These are phyloP conservation scores for Pythium rishiriense DNA, from an alignment of 352 stramenopile genomes.

Conservation along the genomic window DNA sequence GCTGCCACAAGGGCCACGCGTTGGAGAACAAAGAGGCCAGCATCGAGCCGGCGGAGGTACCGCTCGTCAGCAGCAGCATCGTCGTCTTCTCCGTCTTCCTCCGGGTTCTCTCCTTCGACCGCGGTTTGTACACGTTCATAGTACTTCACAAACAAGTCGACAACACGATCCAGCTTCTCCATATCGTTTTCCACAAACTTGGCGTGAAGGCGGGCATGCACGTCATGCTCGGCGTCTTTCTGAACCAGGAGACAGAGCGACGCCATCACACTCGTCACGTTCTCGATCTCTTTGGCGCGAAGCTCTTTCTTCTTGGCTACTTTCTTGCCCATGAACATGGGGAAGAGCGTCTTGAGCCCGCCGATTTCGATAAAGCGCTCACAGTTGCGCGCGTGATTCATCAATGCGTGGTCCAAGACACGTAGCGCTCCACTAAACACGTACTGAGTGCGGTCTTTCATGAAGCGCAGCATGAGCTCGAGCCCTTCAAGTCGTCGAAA, in stretches of 20 bases:
- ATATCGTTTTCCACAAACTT: slow-evolving; percentile 85
- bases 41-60: slow-evolving; percentile 68
- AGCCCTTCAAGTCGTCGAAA: slow-evolving; percentile 74
- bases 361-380: slow-evolving; percentile 48
- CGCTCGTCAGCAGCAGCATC: slow-evolving; percentile 38
- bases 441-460: slow-evolving; percentile 83
- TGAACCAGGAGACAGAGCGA: slow-evolving; percentile 59
- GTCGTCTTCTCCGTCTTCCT: slow-evolving; percentile 30
- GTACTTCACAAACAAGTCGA: slow-evolving; percentile 81
- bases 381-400: slow-evolving; percentile 41
- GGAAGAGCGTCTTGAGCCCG: slow-evolving; percentile 49
- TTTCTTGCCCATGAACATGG: slow-evolving; percentile 50
- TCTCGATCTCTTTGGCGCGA: slow-evolving; percentile 60
- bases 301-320: slow-evolving; percentile 30
- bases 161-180: slow-evolving; percentile 78
- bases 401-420: slow-evolving; percentile 41
- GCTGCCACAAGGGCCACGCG: slow-evolving; percentile 61
- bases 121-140: slow-evolving; percentile 46
- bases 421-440: slow-evolving; percentile 46
- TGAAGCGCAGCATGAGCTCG: slow-evolving; percentile 91
- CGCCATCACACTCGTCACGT: slow-evolving; percentile 60
- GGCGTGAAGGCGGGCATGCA: slow-evolving; percentile 62
- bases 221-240: slow-evolving; percentile 51
- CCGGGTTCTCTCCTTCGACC: slow-evolving; percentile 23
- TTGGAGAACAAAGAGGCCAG: slow-evolving; percentile 79